A percentile compares a stretch with the other conserved stretches of the same genome.
Evolutionary conservation across 2,329 filamentous ascomycete species (phyloP).

Genomic region (Pseudogymnoascus sp.): DNA sequence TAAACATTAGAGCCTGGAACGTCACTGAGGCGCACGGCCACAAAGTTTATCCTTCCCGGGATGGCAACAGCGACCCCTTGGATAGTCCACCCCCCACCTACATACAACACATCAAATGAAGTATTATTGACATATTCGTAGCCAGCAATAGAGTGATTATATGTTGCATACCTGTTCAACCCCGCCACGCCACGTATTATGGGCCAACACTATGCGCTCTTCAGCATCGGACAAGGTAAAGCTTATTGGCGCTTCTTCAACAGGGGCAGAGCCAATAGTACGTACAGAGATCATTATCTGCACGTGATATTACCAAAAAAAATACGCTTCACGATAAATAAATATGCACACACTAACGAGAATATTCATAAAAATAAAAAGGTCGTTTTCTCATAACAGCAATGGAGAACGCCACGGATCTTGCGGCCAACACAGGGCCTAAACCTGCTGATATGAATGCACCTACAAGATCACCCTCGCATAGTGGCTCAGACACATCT

Average conservation of each 20-base stretch:
- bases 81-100: background rate
- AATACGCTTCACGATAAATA: background rate
- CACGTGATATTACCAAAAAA: background rate
- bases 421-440: background rate
- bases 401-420: conserved; percentile 4
- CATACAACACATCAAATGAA: background rate
- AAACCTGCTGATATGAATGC: background rate
- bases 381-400: conserved; percentile 1
- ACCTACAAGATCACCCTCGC: background rate
- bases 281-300: background rate
- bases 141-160: background rate
- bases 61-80: conserved; percentile 7
- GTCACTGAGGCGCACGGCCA: conserved; percentile 6
- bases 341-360: conserved; percentile 1
- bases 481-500: conserved; percentile 32
- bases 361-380: conserved; percentile 6
- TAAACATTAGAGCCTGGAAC: conserved; percentile 8
- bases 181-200: background rate
- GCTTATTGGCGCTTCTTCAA: background rate
- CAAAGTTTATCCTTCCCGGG: conserved; percentile 5
- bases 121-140: background rate
- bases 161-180: background rate
- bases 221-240: background rate
- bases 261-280: background rate
- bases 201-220: background rate